Evolutionary conservation across 225 moss, liverwort and hornwort species (phyloP).

Genomic region (Neckera pumila): DNA sequence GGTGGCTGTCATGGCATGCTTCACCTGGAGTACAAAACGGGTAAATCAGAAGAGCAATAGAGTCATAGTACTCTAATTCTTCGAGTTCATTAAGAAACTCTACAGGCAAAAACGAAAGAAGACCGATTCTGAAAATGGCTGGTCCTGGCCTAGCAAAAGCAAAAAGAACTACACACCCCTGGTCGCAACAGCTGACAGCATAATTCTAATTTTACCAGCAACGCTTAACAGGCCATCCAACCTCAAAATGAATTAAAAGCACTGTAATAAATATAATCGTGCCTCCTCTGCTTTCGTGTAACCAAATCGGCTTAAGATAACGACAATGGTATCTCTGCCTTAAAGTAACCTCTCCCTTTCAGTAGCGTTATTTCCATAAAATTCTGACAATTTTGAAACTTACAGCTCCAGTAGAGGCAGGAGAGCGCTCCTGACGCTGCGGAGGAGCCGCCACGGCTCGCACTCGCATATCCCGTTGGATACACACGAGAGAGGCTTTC

Average conservation of each 20-base stretch:
- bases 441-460: conserved; percentile 73
- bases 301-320: background rate
- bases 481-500: background rate
- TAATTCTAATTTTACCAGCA: background rate
- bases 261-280: background rate
- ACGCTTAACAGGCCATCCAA: background rate
- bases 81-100: background rate
- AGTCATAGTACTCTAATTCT: background rate
- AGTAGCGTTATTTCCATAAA: background rate
- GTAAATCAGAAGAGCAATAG: background rate
- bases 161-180: background rate
- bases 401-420: conserved; percentile 76
- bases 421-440: conserved; percentile 62
- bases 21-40: conserved; percentile 42
- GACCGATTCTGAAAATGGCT: background rate
- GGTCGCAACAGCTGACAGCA: background rate
- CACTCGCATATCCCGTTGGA: conserved; percentile 12
- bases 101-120: background rate
- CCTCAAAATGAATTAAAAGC: background rate
- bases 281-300: background rate
- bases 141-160: background rate
- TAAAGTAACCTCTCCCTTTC: background rate
- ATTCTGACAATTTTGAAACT: background rate
- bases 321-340: too few species aligned
- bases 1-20: conserved; percentile 87